Evolutionary conservation across 2,329 filamentous ascomycete species (phyloP).

Genomic region (Tolypocladium nubicola): DNA sequence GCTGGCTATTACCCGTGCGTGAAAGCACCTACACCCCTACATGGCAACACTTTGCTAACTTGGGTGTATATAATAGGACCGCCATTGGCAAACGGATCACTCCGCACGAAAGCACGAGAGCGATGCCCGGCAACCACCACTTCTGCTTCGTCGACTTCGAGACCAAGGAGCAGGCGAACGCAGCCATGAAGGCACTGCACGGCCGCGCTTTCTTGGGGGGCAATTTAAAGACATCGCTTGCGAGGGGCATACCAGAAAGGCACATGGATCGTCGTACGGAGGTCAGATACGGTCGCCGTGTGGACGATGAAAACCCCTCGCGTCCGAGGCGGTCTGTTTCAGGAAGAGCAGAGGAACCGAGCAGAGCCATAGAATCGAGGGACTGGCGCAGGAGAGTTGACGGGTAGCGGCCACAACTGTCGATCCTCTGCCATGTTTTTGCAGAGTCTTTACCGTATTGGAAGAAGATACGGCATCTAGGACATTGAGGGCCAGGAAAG

Average conservation of each 20-base stretch:
- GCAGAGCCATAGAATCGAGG: conserved; percentile 5
- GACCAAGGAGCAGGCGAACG: conserved; percentile 40
- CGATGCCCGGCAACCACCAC: conserved; percentile 44
- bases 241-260: conserved; percentile 4
- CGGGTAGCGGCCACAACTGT: too few species aligned
- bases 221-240: conserved; percentile 8
- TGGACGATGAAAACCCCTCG: neutral
- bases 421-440: too few species aligned
- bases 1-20: conserved; percentile 28
- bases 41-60: neutral
- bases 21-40: conserved; percentile 11
- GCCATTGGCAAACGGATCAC: conserved; percentile 43
- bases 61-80: conserved; percentile 4
- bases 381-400: conserved; percentile 1
- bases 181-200: conserved; percentile 28
- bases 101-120: conserved; percentile 42
- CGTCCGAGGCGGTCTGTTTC: neutral
- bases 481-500: too few species aligned
- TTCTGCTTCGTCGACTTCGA: conserved; percentile 58
- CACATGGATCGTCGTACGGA: neutral
- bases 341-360: neutral
- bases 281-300: neutral
- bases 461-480: too few species aligned
- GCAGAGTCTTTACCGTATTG: too few species aligned
- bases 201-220: conserved; percentile 12